Conservation (phyloP, 495 filamentous ascomycete species). For the Chaetomidium leptoderma region DNA sequence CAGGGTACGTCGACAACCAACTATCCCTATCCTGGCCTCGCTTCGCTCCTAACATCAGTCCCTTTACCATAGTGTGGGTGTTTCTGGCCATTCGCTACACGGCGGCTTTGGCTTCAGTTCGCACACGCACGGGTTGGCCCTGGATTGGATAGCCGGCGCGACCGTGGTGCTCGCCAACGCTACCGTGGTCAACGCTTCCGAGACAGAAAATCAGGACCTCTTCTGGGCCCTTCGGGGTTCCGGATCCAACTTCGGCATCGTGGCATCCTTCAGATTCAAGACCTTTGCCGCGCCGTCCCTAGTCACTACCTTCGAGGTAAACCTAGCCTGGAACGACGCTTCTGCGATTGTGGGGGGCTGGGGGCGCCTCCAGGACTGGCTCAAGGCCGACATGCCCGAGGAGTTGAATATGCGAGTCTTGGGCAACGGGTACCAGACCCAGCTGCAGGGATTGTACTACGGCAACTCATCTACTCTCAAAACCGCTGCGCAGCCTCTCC, state of each 20-base stretch:
- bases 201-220: constrained; percentile 40
- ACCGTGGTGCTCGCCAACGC: constrained; percentile 44
- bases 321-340: constrained; percentile 37
- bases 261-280: constrained; percentile 39
- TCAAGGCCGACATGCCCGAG: constrained; percentile 34
- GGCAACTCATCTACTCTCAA: constrained; percentile 34
- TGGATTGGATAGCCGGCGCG: constrained; percentile 43
- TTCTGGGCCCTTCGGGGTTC: constrained; percentile 46
- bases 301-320: constrained; percentile 39
- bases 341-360: constrained; percentile 32
- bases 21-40: not conserved
- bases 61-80: constrained; percentile 35
- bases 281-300: constrained; percentile 42
- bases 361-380: constrained; percentile 34
- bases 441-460: constrained; percentile 42
- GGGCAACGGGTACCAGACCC: constrained; percentile 36
- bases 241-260: constrained; percentile 43
- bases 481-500: constrained; percentile 36
- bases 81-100: constrained; percentile 43
- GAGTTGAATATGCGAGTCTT: constrained; percentile 46
- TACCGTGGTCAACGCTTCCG: constrained; percentile 36
- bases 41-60: not conserved
- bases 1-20: constrained; percentile 30
- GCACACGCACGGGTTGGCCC: constrained; percentile 40
- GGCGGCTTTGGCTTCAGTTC: constrained; percentile 47